Evolutionary conservation across 495 filamentous ascomycete genomes (phyloP).

Genomic region (Rusavskia elegans): DNA sequence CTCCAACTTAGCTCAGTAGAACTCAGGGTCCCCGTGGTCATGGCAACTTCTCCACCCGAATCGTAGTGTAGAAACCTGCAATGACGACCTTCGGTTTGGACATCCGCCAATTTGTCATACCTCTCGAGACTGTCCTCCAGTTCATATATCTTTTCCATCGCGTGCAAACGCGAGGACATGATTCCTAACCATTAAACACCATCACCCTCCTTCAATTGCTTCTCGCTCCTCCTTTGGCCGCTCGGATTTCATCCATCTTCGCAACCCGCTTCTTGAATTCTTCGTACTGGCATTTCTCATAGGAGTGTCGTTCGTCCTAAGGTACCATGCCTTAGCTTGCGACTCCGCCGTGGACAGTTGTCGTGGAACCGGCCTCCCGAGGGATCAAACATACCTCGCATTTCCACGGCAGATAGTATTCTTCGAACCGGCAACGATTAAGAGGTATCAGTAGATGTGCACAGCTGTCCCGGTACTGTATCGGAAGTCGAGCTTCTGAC

Average conservation of each 20-base stretch:
- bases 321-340: background rate
- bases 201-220: constrained; percentile 49
- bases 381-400: constrained; percentile 55
- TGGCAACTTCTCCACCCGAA: too few species aligned
- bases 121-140: background rate
- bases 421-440: constrained; percentile 82
- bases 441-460: constrained; percentile 86
- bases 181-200: background rate
- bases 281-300: constrained; percentile 98
- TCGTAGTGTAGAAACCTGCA: too few species aligned
- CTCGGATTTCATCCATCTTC: constrained; percentile 94
- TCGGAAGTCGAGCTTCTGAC: constrained; percentile 73
- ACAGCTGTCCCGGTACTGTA: constrained; percentile 88
- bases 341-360: background rate
- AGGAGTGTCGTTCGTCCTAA: constrained; percentile 78
- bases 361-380: background rate
- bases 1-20: too few species aligned
- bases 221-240: constrained; percentile 67
- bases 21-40: too few species aligned
- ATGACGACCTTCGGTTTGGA: too few species aligned
- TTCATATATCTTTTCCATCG: too few species aligned
- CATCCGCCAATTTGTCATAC: background rate
- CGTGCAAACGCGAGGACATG: background rate
- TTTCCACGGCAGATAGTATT: constrained; percentile 95
- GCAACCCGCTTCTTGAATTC: constrained; percentile 97